phyloP scores from a whole-genome alignment of 306 rosid genomes.

The Fragaria vesca region DNA sequence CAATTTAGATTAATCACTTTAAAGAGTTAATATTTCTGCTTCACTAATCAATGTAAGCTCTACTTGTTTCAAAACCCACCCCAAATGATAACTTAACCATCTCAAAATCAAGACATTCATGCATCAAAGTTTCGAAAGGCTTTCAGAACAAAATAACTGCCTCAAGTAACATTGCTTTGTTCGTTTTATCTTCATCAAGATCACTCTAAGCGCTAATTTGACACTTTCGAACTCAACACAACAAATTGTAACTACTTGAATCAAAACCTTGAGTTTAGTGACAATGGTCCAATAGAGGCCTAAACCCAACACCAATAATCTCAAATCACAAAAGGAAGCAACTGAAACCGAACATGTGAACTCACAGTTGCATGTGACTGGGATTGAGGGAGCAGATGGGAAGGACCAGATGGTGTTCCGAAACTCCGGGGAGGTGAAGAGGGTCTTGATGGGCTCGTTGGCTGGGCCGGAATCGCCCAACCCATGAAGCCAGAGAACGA shows the following conservation, averaged over 20 bases:
- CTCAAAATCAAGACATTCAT: neutral
- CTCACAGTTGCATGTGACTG: conserved; percentile 84
- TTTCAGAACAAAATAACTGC: neutral
- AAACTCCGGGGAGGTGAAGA: conserved; percentile 77
- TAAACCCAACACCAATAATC: neutral
- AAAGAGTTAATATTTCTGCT: neutral
- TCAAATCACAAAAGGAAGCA: neutral
- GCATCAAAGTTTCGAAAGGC: neutral
- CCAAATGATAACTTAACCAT: neutral
- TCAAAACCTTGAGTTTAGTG: neutral
- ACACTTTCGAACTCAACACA: neutral
- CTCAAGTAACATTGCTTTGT: neutral
- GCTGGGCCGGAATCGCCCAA: conserved; percentile 91
- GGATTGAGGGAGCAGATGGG: conserved; percentile 78
- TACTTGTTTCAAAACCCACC: neutral
- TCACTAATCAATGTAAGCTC: neutral
- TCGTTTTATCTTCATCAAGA: neutral
- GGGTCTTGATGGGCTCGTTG: conserved; percentile 74
- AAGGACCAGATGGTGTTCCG: conserved; percentile 67
- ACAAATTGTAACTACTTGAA: neutral
- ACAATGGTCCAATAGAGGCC: neutral
- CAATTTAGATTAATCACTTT: conserved; percentile 20
- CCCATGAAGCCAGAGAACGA: conserved; percentile 86
- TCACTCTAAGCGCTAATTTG: neutral
- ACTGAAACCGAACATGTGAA: neutral